Percentiles rank a stretch among this genome's conserved stretches.
These are phyloP conservation scores for Botrytis cinerea DNA, from an alignment of 2,329 filamentous ascomycete species.

Conservation along the genomic window DNA sequence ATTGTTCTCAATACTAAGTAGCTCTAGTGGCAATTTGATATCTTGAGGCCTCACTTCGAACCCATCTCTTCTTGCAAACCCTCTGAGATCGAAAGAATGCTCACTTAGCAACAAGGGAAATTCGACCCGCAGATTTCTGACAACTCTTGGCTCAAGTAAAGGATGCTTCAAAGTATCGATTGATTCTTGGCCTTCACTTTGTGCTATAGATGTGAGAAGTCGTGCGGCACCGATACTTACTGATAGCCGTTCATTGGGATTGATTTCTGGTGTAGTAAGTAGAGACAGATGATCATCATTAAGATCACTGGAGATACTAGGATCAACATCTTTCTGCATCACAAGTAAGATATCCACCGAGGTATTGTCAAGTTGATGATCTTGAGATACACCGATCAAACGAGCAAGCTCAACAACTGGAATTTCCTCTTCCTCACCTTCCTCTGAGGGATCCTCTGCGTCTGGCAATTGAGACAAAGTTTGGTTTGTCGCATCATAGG, in stretches of 20 bases:
- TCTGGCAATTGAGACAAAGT: conserved; percentile 8
- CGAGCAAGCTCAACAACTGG: conserved; percentile 39
- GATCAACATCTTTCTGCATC: conserved; percentile 22
- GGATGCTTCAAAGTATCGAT: conserved; percentile 26
- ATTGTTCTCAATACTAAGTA: conserved; percentile 35
- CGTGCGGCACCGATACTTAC: conserved; percentile 33
- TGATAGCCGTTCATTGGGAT: conserved; percentile 34
- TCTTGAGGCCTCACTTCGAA: conserved; percentile 37
- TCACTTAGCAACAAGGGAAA: conserved; percentile 38
- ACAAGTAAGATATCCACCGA: conserved; percentile 29
- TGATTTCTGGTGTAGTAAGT: conserved; percentile 29
- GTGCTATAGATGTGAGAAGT: conserved; percentile 32
- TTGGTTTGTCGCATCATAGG: background rate
- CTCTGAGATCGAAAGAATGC: conserved; percentile 35
- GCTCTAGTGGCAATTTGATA: conserved; percentile 39
- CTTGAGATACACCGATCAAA: conserved; percentile 33
- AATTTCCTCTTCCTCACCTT: conserved; percentile 29
- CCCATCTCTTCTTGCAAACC: conserved; percentile 35
- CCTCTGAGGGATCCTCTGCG: background rate
- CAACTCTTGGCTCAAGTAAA: conserved; percentile 20
- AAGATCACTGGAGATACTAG: background rate
- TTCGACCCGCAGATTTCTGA: conserved; percentile 33
- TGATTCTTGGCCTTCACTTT: conserved; percentile 23
- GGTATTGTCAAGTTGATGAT: conserved; percentile 31
- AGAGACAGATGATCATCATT: conserved; percentile 29